phyloP scores from a whole-genome alignment of 2,329 filamentous ascomycete species.

The Sarocladium kiliense region DNA sequence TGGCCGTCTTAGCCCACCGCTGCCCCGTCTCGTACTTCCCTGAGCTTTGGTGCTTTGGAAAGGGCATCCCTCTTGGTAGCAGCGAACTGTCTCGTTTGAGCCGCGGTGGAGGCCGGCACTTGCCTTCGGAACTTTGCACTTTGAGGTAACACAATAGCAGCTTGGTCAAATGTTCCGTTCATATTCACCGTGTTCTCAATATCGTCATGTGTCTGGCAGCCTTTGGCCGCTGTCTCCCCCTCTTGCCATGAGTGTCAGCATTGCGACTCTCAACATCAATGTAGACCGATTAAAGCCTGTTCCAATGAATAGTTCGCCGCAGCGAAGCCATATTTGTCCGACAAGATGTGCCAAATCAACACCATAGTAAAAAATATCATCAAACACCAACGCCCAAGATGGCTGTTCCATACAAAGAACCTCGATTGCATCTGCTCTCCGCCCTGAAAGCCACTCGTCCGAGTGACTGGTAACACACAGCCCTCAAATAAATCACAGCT shows the following conservation, averaged over 20 bases:
- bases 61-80: too few species aligned
- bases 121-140: too few species aligned
- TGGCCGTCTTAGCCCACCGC: too few species aligned
- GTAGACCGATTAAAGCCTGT: too few species aligned
- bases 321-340: neutral
- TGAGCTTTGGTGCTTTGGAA: too few species aligned
- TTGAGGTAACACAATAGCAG: neutral
- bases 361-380: neutral
- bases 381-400: slow-evolving; percentile 3
- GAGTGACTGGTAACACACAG: neutral
- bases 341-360: neutral
- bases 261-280: too few species aligned
- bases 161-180: neutral
- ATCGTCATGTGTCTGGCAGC: neutral
- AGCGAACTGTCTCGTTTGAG: too few species aligned
- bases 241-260: neutral
- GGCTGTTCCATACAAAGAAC: neutral
- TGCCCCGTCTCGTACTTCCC: too few species aligned
- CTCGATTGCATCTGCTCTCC: neutral
- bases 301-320: neutral
- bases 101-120: too few species aligned
- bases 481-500: neutral
- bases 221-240: neutral
- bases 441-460: neutral
- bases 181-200: neutral